Evolutionary conservation across 495 filamentous ascomycete species (phyloP).

Genomic region (Talaromyces adpressus): DNA sequence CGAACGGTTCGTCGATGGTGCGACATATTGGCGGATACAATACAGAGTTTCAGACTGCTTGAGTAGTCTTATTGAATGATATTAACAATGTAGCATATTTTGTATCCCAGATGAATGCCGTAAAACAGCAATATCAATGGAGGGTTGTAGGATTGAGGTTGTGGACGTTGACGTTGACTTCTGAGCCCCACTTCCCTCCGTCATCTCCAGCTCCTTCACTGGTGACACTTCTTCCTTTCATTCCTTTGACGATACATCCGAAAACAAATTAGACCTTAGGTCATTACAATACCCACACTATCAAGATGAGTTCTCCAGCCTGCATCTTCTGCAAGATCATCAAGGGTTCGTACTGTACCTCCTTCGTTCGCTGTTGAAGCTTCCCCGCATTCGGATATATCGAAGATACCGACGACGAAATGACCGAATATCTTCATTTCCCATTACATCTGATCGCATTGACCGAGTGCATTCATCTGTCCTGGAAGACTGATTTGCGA

Average conservation of each 20-base stretch:
- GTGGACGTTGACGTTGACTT: background rate
- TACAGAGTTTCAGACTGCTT: background rate
- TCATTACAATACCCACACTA: background rate
- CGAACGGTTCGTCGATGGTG: background rate
- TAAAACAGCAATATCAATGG: too few species aligned
- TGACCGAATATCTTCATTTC: background rate
- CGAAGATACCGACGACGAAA: background rate
- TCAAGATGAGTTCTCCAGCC: conserved; percentile 43
- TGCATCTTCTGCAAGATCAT: conserved; percentile 99
- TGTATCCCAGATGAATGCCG: too few species aligned
- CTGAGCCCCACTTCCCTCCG: background rate
- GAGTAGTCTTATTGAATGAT: background rate
- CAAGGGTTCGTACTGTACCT: conserved; percentile 56
- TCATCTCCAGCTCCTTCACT: background rate
- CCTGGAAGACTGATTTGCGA: background rate
- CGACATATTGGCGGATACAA: background rate
- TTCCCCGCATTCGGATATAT: background rate
- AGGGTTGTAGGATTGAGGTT: background rate
- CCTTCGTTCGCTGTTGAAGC: background rate
- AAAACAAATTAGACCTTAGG: background rate
- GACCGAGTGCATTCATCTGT: background rate
- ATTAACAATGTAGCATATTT: background rate
- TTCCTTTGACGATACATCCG: background rate
- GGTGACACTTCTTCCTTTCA: background rate
- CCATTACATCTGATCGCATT: background rate